Evolutionary conservation across 768 basidiomycete genomes (phyloP), one percentile per base, ranked within the genome.

Genomic region (Coprinellus micaceus): DNA sequence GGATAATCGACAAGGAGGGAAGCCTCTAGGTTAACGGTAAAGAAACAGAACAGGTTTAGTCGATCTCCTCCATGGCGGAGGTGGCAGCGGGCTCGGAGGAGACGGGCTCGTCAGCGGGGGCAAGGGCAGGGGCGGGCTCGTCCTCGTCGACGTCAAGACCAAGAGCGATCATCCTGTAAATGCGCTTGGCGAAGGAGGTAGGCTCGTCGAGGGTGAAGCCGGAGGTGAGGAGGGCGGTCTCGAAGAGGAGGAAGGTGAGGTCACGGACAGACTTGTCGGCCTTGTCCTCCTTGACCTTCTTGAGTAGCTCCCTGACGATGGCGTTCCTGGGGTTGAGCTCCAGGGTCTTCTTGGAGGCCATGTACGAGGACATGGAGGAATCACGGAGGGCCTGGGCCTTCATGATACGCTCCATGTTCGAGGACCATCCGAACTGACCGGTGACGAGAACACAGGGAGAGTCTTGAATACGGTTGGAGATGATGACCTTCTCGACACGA

Each of bases 341-440:
- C 59, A 98, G 84, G 9, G 95, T 97, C 88, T 97, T 97, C 83
- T 95, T 95, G 58, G 88, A 91, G 26, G 93, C 91, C 96, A 98
- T 98, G 83, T 98, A 98, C 24, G 94, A 96, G 24, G 94, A 97
- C 95, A 96, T 96, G 58, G 90, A 93, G 17, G 92, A 91, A 71
- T 96, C 94, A 60, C 94, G 91, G 55, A 96, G 85, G 28, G 95
- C 95, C 76, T 98, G 95, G 12, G 96, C 94, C 77, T 96, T 96
- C 96, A 98, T 98, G 80, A 98, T 97, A 74, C 95, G 88, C 74
- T 95, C 91, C 96, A 98, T 98, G 82, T 98, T 98, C 54, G 95
- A 94, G 25, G 94, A 97, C 96, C 96, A 99, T 54, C 96, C 97
- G 75, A 98, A 99, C 73, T 98, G 95, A 56, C 96, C 96, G 58